Evolutionary conservation across 2,329 filamentous ascomycete species (phyloP).

Genomic region (Graphilbum ipis-grandicollis): DNA sequence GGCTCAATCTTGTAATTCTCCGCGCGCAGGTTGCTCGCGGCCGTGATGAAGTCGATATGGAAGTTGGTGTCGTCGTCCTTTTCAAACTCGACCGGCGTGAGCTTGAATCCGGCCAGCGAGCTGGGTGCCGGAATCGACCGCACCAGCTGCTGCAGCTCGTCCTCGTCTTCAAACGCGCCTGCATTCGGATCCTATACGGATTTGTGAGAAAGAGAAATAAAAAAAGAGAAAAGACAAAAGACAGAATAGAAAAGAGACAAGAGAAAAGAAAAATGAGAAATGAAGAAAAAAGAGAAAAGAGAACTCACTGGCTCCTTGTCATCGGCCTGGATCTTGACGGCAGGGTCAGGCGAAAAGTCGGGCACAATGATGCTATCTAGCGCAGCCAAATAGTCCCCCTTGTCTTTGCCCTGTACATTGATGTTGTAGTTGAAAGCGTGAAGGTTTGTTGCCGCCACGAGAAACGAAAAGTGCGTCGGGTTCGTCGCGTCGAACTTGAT

Average conservation of each 20-base stretch:
- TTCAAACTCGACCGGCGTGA: constrained; percentile 83
- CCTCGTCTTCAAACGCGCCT: constrained; percentile 45
- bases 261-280: no score
- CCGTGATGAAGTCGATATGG: constrained; percentile 98
- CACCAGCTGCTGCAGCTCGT: constrained; percentile 58
- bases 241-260: no score
- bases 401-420: constrained; percentile 58
- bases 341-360: constrained; percentile 78
- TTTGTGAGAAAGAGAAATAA: no score
- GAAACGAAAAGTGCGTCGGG: constrained; percentile 71
- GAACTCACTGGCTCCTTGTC: constrained; percentile 67
- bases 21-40: constrained; percentile 86
- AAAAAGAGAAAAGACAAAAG: no score
- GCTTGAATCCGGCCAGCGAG: constrained; percentile 70
- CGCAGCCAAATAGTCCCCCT: constrained; percentile 58
- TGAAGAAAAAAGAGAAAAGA: no score
- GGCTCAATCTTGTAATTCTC: constrained; percentile 95
- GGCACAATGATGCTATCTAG: constrained; percentile 88
- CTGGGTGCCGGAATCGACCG: constrained; percentile 61
- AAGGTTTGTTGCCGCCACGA: constrained; percentile 76
- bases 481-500: constrained; percentile 78
- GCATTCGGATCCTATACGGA: constrained; percentile 61
- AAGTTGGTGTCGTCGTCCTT: constrained; percentile 97
- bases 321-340: constrained; percentile 91
- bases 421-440: constrained; percentile 98